A percentile compares a stretch with the other conserved stretches of the same genome.
Conservation (phyloP, 148 eudicot genomes). For the Amaranthus cruentus region DNA sequence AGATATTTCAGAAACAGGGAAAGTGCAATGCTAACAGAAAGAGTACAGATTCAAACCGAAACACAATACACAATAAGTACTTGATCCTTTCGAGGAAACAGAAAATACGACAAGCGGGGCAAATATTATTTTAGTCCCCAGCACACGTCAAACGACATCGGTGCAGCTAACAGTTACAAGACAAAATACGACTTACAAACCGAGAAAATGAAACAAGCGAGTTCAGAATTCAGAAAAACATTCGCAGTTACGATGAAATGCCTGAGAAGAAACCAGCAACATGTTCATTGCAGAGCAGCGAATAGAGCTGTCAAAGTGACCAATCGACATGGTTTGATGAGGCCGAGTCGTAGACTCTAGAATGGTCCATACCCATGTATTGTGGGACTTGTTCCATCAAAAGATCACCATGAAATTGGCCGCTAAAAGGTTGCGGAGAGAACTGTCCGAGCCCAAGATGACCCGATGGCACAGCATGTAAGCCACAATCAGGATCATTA, state of each 20-base stretch:
- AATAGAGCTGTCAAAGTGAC: conserved; percentile 43
- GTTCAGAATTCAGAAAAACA: too few species aligned
- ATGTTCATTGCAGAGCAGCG: background rate
- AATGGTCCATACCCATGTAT: conserved; percentile 41
- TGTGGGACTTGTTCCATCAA: conserved; percentile 45
- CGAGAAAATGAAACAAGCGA: background rate
- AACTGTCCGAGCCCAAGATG: conserved; percentile 52
- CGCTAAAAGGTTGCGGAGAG: conserved; percentile 30
- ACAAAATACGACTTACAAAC: conserved; percentile 2
- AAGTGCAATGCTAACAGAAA: background rate
- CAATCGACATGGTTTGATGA: conserved; percentile 50
- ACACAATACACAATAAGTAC: background rate
- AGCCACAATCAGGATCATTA: conserved; percentile 25
- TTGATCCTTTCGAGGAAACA: conserved; percentile 8
- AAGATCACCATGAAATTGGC: conserved; percentile 33
- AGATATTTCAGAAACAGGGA: background rate
- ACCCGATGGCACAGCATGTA: conserved; percentile 30
- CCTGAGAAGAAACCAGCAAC: background rate
- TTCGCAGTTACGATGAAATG: too few species aligned
- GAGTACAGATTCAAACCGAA: background rate
- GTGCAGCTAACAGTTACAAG: conserved; percentile 6
- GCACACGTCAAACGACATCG: background rate
- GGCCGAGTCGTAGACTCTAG: conserved; percentile 52
- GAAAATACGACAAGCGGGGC: conserved; percentile 10
- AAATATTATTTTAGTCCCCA: conserved; percentile 2